Conservation (phyloP, 2,329 filamentous ascomycete genomes). For the Xylaria sp. region DNA sequence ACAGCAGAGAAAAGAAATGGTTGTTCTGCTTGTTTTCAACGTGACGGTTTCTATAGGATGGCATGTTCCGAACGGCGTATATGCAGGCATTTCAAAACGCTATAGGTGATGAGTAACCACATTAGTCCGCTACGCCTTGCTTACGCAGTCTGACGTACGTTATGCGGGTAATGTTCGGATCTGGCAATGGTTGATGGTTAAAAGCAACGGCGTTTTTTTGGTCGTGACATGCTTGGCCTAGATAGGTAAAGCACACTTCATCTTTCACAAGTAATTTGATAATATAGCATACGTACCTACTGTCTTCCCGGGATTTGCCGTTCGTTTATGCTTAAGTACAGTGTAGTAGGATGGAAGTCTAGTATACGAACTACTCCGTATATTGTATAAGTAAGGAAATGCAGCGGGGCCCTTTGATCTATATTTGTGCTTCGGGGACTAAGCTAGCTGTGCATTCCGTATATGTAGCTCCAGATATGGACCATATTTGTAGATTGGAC, state of each 20-base stretch:
- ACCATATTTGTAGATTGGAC: background rate
- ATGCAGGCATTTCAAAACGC: background rate
- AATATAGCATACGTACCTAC: background rate
- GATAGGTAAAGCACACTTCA: too few relatives aligned
- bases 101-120: background rate
- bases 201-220: too few relatives aligned
- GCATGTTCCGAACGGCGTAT: background rate
- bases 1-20: background rate
- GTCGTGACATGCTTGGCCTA: too few relatives aligned
- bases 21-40: background rate
- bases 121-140: background rate
- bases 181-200: too few relatives aligned
- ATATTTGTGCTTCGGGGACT: constrained; percentile 14
- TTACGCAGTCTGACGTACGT: background rate
- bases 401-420: background rate
- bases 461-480: constrained; percentile 9
- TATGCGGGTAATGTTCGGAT: background rate
- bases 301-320: background rate
- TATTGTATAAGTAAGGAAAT: too few relatives aligned
- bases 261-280: too few relatives aligned
- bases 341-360: background rate
- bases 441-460: constrained; percentile 33
- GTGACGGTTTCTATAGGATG: background rate
- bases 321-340: too few relatives aligned
- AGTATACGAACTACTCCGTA: too few relatives aligned